A percentile compares a stretch with the other conserved stretches of the same genome.
phyloP scores from a whole-genome alignment of 2,329 filamentous ascomycete genomes.

The Anisogramma anomala region DNA sequence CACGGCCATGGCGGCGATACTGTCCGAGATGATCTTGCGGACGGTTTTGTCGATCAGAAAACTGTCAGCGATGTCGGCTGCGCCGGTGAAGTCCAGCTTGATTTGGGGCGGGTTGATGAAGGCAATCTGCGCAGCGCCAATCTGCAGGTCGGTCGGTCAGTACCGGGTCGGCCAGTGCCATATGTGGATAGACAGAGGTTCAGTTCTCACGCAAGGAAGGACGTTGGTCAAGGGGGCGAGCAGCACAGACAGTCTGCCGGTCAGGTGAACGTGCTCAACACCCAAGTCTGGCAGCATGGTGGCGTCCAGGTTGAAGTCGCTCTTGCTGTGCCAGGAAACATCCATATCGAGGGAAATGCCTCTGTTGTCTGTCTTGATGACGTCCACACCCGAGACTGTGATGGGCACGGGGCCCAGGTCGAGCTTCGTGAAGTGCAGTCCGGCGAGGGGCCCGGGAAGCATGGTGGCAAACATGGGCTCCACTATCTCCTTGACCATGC shows the following conservation, averaged over 20 bases:
- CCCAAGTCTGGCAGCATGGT: constrained; percentile 32
- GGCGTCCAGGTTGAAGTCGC: constrained; percentile 35
- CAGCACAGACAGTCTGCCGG: constrained; percentile 31
- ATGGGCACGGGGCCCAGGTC: constrained; percentile 33
- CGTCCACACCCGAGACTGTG: constrained; percentile 29
- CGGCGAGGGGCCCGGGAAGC: constrained; percentile 31
- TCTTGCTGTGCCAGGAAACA: constrained; percentile 32
- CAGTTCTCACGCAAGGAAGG: constrained; percentile 30
- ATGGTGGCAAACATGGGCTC: constrained; percentile 36
- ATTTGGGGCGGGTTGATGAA: constrained; percentile 37
- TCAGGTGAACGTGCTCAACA: constrained; percentile 32
- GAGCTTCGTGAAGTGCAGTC: constrained; percentile 33
- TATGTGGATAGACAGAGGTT: constrained; percentile 6
- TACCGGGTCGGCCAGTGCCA: neutral
- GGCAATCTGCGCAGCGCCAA: constrained; percentile 35
- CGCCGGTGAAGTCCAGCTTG: constrained; percentile 35
- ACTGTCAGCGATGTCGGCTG: constrained; percentile 32
- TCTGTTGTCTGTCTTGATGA: constrained; percentile 30
- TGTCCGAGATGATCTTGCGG: constrained; percentile 32
- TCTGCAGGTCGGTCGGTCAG: constrained; percentile 20
- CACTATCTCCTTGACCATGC: constrained; percentile 34
- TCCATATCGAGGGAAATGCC: constrained; percentile 39
- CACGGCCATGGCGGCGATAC: constrained; percentile 33
- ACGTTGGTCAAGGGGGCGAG: constrained; percentile 33
- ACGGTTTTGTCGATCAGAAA: constrained; percentile 30